Base-by-base conservation (phyloP, 2,329 filamentous ascomycete species). In the Aspergillus fumigatus region DNA sequence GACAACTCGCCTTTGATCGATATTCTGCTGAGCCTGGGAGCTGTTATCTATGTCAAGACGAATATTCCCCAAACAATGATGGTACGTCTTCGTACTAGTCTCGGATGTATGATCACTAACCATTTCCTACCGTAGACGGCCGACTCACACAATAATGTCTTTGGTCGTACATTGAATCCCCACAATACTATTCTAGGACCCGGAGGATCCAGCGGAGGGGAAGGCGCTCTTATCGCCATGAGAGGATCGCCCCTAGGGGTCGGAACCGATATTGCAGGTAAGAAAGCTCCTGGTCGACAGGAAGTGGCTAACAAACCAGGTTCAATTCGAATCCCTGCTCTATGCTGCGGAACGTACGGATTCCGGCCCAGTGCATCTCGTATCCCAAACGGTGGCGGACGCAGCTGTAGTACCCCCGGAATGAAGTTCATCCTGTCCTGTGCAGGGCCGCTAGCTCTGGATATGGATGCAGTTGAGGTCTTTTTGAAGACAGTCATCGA, bases 151-250 rank as follows among this genome's bases (percentile, higher is more conserved):
- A 78, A 78, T 54, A 76, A 78, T 61, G 63, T 79, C 11, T 75
- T 77, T 43, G 75, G 76, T 3, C 65, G 74, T 10, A 74, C 72
- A 0, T 57, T 75, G 21, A 79, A 78, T 56, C 77, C 77, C 1
- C 63, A 67, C 54, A 74, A 74, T 51, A 69, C 65, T 1, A 50
- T 49, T 3, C 48, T 75, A 3, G 67, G 66, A 0, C 65, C 71
- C 1, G 74, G 74, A 23, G 73, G 74, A 2, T 72, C 69, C 14
- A 74, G 71, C 14, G 73, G 73, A 17, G 74, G 73, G 48, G 87
- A 89, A 66, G 81, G 81, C 2, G 86, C 87, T 0, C 74, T 89
- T 1, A 79, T 89, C 29, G 73, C 77, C 0, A 80, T 88, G 56
- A 71, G 73, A 14, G 87, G 86, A n/a, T 85, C 81, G 53, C 78